phyloP scores from a whole-genome alignment of 768 basidiomycete genomes.

The Panus rudis region DNA sequence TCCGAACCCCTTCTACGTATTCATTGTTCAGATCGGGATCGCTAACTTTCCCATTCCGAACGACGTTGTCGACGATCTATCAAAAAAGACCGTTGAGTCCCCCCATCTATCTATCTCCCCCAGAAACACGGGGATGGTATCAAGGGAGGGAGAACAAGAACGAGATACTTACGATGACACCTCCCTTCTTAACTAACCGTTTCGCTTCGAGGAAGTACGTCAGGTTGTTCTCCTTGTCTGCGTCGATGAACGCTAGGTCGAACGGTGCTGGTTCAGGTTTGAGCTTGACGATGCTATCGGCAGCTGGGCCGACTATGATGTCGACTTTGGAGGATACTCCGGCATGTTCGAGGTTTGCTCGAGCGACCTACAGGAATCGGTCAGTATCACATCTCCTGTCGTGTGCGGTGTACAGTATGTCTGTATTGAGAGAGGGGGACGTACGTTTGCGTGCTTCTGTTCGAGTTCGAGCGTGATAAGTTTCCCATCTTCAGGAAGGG shows the following conservation, averaged over 20 bases:
- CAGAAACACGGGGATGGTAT: neutral
- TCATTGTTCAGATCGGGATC: conserved; percentile 19
- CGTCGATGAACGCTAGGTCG: conserved; percentile 69
- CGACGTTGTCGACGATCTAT: conserved; percentile 59
- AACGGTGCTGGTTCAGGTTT: conserved; percentile 43
- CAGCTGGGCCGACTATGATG: conserved; percentile 45
- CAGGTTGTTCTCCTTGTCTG: conserved; percentile 52
- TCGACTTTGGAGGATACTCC: conserved; percentile 43
- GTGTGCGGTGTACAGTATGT: too few relatives aligned
- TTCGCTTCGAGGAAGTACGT: conserved; percentile 56
- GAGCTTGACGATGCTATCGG: conserved; percentile 41
- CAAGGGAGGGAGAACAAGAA: neutral
- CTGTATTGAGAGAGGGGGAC: neutral
- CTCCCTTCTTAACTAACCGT: conserved; percentile 50
- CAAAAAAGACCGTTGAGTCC: neutral
- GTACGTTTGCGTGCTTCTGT: conserved; percentile 40
- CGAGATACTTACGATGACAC: conserved; percentile 45
- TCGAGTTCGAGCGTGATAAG: conserved; percentile 40
- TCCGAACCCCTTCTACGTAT: conserved; percentile 39
- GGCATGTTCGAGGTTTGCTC: conserved; percentile 48
- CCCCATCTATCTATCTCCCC: neutral
- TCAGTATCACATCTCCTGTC: too few relatives aligned
- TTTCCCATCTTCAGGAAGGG: conserved; percentile 43
- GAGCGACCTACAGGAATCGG: conserved; percentile 43
- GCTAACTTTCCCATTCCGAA: conserved; percentile 40